Evolutionary conservation across 768 basidiomycete genomes (phyloP), one percentile per base, ranked within the genome.

Genomic region (Termitomyces sp.): DNA sequence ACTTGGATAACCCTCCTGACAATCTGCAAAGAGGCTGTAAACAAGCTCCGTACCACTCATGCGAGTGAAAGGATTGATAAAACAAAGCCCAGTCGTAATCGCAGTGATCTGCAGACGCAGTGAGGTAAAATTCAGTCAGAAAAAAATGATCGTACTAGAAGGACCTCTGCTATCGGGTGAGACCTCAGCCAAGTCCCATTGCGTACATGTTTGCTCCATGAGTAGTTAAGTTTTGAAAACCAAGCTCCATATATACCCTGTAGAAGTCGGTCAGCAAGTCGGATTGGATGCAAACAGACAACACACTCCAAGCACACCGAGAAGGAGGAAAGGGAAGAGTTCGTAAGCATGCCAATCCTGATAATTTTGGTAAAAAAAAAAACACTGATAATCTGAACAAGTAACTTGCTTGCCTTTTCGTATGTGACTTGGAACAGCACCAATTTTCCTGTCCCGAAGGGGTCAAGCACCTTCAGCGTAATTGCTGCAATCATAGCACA

Each of bases 401-500:
- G 16, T 26, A 50, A 34, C 34, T 29, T 46, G 42, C 46, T 46
- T 55, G 87, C 92, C 76, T 84, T 90, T 67, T 90, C 88, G 65
- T 95, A 97, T 0, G 88, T 90, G 42, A 95, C 92, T 65, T 92
- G 90, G 70, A 94, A 94, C 43, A 97, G 75, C 0, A 97, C 94
- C 22, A 98, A 77, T 68, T 97, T 97, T 24, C 94, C 94, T 5
- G 92, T 96, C 14, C 93, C 91, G 66, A 98, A 98, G 0, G 97
- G 97, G 70, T 99, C 90, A 36, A 98, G 85, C 59, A 95, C 88
- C 72, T 87, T 82, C 46, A 99, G 76, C 0, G 96, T 96, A 64
- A 98, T 88, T 1, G 96, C 96, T 2, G 97, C 97, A 62, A 98
- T 92, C 81, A 98, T 87, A 2, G 97, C 97, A 67, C 97, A 98